Conservation (phyloP, 1,284 basidiomycete genomes). For the Phylloporus gajari region DNA sequence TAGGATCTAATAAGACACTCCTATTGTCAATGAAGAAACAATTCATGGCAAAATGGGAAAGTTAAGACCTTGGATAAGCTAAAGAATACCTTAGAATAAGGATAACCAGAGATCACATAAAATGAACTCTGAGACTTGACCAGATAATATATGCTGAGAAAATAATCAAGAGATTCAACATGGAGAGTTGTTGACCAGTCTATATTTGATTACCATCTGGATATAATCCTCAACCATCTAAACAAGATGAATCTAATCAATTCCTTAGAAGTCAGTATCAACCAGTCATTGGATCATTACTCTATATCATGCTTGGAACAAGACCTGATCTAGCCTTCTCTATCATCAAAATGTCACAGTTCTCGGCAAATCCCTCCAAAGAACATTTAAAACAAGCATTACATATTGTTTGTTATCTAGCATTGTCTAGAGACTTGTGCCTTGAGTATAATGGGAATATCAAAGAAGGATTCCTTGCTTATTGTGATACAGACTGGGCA, state of each 20-base stretch:
- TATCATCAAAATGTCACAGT: neutral
- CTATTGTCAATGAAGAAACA: neutral
- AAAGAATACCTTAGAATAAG: constrained; percentile 2
- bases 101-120: neutral
- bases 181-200: neutral
- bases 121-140: neutral
- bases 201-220: neutral
- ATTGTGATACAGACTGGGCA: neutral
- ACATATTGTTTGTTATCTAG: neutral
- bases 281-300: neutral
- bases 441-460: neutral
- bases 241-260: neutral
- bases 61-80: neutral
- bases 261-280: neutral
- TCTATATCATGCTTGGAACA: neutral
- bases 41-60: neutral
- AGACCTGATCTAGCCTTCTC: neutral
- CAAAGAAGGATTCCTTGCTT: neutral
- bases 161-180: neutral
- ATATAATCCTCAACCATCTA: neutral
- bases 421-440: neutral
- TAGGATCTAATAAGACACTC: neutral
- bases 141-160: neutral
- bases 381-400: neutral
- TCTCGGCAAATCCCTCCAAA: neutral